Conservation (phyloP, 2,329 filamentous ascomycete genomes). For the Colletotrichum gigasporum region DNA sequence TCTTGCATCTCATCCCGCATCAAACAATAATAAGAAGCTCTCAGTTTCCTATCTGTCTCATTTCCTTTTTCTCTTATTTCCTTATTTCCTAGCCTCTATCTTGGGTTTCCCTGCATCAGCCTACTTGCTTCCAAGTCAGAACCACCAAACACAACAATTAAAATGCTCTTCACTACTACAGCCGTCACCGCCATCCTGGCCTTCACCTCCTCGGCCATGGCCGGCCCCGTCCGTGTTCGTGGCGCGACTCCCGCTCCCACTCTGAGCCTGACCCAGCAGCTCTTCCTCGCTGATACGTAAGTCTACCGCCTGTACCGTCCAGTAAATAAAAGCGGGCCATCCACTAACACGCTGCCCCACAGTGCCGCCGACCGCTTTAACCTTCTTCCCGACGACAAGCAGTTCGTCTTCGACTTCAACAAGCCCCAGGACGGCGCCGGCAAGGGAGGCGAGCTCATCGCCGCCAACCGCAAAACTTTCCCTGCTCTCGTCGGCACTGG, state of each 20-base stretch:
- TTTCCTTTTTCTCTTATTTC: neutral
- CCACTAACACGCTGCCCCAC: slow-evolving; percentile 27
- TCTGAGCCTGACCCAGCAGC: slow-evolving; percentile 44
- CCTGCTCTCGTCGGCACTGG: slow-evolving; percentile 64
- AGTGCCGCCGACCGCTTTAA: slow-evolving; percentile 53
- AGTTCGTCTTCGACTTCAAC: slow-evolving; percentile 62
- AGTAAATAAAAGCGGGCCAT: neutral
- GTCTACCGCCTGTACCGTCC: slow-evolving; percentile 18
- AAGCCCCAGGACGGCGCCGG: slow-evolving; percentile 41
- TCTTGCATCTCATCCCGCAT: slow-evolving; percentile 8
- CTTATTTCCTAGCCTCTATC: slow-evolving; percentile 1
- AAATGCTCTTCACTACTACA: slow-evolving; percentile 42
- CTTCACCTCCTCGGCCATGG: slow-evolving; percentile 44
- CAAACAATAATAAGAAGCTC: neutral
- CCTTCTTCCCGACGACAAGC: slow-evolving; percentile 51
- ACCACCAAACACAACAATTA: slow-evolving; percentile 32
- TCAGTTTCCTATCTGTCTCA: neutral
- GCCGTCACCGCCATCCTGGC: slow-evolving; percentile 50
- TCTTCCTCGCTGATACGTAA: slow-evolving; percentile 50
- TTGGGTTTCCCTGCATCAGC: neutral
- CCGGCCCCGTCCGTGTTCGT: slow-evolving; percentile 32
- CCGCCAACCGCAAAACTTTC: slow-evolving; percentile 65
- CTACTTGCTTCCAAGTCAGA: neutral
- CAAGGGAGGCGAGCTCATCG: slow-evolving; percentile 57
- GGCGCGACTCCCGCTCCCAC: slow-evolving; percentile 25